Base-by-base conservation (phyloP, 306 rosid genomes). In the Prunus mume region DNA sequence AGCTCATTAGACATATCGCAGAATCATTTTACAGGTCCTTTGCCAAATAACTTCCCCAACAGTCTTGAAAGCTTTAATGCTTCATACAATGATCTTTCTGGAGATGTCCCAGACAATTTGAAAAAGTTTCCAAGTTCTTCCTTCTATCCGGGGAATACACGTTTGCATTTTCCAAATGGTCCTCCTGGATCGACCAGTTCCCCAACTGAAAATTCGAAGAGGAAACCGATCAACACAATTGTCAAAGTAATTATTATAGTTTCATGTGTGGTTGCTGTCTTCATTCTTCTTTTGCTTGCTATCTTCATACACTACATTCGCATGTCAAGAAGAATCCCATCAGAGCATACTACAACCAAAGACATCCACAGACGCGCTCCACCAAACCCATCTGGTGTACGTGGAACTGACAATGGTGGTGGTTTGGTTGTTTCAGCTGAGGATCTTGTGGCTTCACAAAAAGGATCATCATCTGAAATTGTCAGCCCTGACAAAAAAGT, bases 11-110 rank as follows among this genome's bases (percentile, higher is more conserved):
- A 96, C 82, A 80, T 96, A 69, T 91, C 99, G 0, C 85, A 85
- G 67, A 96, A 96, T 82, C 89, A 83, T 83, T 96, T 96, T 68
- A 87, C 99, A 6, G 98, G 99, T 49, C 90, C 96, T 71, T 83
- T 96, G 61, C 99, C 98, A 17, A 81, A 67, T 78, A 85, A 89
- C 85, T 79, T 89, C 69, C 92, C 98, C 8, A 69, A 75, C 65
- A 84, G 81, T 64, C 87, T 96, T 46, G 73, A 19, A 57, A 80
- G 68, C 80, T 92, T 96, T 9, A 96, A 96, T 87, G 99, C 87
- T 71, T 91, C 99, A 4, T 83, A 81, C 72, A 96, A 96, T 88
- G 93, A 92, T 82, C 89, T 96, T 49, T 88, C 93, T 1, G 99
- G 99, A 34, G 72, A 70, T 61, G 98, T 96, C 79, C 99, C 99